Evolutionary conservation across 148 eudicot genomes (phyloP).

Genomic region (Rhododendron griersonianum): DNA sequence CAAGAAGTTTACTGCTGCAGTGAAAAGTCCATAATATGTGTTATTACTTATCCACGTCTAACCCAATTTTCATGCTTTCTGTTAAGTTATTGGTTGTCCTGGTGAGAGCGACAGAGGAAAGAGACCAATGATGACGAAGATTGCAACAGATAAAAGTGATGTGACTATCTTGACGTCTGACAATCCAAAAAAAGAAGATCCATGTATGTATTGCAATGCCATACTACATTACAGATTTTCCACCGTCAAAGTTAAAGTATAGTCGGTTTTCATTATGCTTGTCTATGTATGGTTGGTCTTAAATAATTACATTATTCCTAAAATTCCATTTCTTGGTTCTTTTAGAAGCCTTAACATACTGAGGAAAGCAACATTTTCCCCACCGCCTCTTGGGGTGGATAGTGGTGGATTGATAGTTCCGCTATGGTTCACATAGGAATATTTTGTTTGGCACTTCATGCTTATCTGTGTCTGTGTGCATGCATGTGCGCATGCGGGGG

Average conservation of each 20-base stretch:
- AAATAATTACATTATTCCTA: not conserved
- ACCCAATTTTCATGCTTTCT: constrained; percentile 10
- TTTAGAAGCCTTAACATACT: not conserved
- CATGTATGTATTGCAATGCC: constrained; percentile 51
- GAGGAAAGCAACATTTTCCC: not conserved
- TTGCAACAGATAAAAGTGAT: constrained; percentile 92
- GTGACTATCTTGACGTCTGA: constrained; percentile 93
- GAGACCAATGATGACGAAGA: constrained; percentile 90
- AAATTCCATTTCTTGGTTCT: not conserved
- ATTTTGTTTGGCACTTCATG: not conserved
- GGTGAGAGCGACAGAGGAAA: constrained; percentile 89
- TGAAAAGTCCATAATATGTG: not conserved
- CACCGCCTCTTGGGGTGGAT: not conserved
- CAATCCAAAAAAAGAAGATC: constrained; percentile 92
- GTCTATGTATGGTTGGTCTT: not conserved
- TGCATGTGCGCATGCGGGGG: not conserved
- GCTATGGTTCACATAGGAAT: not conserved
- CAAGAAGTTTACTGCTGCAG: not conserved
- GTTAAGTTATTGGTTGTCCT: constrained; percentile 74
- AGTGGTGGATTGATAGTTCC: not conserved
- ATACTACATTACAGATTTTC: not conserved
- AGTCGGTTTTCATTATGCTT: not conserved
- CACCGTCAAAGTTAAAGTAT: not conserved
- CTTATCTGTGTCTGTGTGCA: not conserved
- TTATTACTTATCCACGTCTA: constrained; percentile 5